phyloP scores from a whole-genome alignment of 2,329 filamentous ascomycete genomes.

The Aspergillus fructus region DNA sequence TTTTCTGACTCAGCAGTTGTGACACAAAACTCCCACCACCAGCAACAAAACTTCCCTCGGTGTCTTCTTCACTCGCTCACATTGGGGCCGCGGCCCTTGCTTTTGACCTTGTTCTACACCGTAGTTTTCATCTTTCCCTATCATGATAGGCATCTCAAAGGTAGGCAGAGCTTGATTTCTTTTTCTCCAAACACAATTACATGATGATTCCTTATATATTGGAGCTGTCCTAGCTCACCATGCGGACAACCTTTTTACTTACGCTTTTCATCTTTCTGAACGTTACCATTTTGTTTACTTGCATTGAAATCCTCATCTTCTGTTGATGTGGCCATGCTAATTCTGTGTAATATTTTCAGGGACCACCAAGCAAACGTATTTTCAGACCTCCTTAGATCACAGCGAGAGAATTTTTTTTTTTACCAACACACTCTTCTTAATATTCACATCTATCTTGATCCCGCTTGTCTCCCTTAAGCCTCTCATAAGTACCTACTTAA shows the following conservation, averaged over 20 bases:
- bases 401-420: conserved; percentile 2
- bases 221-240: conserved; percentile 70
- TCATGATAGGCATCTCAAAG: conserved; percentile 31
- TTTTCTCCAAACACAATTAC: conserved; percentile 10
- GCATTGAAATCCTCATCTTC: neutral
- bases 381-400: conserved; percentile 35
- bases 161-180: conserved; percentile 22
- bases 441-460: conserved; percentile 10
- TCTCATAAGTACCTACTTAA: conserved; percentile 9
- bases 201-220: conserved; percentile 66
- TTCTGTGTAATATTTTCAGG: conserved; percentile 28
- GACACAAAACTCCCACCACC: conserved; percentile 18
- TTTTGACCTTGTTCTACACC: conserved; percentile 1
- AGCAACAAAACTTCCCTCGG: conserved; percentile 11
- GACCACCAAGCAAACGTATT: conserved; percentile 34
- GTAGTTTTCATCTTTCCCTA: conserved; percentile 17
- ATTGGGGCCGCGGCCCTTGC: conserved; percentile 33
- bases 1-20: conserved; percentile 17
- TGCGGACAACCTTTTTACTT: conserved; percentile 63
- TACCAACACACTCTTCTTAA: conserved; percentile 6
- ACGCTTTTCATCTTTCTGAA: conserved; percentile 47
- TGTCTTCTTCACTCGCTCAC: conserved; percentile 21
- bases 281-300: conserved; percentile 9
- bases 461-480: conserved; percentile 15
- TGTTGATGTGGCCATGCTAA: conserved; percentile 22